phyloP scores from a whole-genome alignment of 2,329 filamentous ascomycete species.

The Plectosphaerella cucumerina region DNA sequence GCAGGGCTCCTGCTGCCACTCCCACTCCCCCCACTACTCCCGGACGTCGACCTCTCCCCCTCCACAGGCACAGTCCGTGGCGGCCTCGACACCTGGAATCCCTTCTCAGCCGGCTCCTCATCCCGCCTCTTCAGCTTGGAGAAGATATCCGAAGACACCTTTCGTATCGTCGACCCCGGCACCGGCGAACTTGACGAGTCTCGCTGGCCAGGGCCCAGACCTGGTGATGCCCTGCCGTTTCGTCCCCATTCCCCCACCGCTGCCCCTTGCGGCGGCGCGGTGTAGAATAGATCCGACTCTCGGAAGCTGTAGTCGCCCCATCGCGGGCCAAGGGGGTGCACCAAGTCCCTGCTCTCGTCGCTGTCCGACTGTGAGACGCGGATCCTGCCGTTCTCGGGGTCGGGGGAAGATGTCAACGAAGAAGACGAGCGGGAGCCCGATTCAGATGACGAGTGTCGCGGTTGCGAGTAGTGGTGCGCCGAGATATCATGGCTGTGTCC shows the following conservation, averaged over 20 bases:
- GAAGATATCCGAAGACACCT: not conserved
- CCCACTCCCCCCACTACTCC: no score
- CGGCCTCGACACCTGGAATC: not conserved
- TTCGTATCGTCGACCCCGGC: not conserved
- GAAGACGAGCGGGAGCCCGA: conserved; percentile 2
- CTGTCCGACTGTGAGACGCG: conserved; percentile 1
- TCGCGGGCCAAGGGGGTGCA: conserved; percentile 14
- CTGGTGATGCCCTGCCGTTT: not conserved
- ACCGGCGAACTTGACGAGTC: not conserved
- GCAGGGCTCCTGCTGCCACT: no score
- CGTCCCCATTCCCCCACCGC: not conserved
- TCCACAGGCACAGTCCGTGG: not conserved
- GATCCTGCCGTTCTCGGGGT: not conserved
- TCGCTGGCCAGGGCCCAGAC: not conserved
- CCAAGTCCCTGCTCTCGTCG: not conserved
- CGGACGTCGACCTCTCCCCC: no score
- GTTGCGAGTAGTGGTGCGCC: not conserved
- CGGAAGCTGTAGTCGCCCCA: conserved; percentile 30
- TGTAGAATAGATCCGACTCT: conserved; percentile 29
- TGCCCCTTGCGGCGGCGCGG: conserved; percentile 1
- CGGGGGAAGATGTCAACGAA: conserved; percentile 1
- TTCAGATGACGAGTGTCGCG: not conserved
- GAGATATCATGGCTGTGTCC: not conserved
- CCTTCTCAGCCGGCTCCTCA: not conserved
- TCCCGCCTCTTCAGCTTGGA: not conserved